Percentiles rank a stretch among this genome's conserved stretches.
These are phyloP conservation scores for Senecio squalidus DNA, from an alignment of 140 eudicot genomes.

Conservation along the genomic window DNA sequence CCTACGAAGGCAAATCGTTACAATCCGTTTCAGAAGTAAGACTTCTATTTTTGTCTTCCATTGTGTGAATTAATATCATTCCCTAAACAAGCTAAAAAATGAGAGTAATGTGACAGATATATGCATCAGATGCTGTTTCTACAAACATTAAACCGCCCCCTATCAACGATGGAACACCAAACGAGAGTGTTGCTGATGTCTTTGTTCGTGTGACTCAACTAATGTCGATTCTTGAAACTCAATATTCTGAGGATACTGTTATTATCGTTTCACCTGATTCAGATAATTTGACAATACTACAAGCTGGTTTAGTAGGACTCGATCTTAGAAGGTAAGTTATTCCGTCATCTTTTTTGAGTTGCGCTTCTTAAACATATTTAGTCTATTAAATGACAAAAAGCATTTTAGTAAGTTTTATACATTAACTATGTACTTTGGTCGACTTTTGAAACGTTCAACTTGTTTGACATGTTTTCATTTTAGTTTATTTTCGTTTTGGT, in stretches of 20 bases:
- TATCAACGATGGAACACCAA: constrained; percentile 85
- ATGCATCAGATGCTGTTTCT: constrained; percentile 69
- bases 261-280: constrained; percentile 95
- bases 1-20: constrained; percentile 76
- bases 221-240: constrained; percentile 96
- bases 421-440: background rate
- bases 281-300: constrained; percentile 73
- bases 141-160: constrained; percentile 83
- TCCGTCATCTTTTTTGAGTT: background rate
- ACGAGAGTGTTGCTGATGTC: constrained; percentile 87
- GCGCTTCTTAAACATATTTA: background rate
- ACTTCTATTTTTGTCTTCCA: background rate
- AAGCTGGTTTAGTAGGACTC: constrained; percentile 91
- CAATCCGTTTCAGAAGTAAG: constrained; percentile 78
- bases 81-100: no score
- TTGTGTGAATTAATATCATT: background rate
- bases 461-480: no score
- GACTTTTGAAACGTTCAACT: background rate
- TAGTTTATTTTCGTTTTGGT: no score
- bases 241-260: constrained; percentile 81
- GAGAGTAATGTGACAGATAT: no score
- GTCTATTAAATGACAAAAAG: background rate
- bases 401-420: background rate
- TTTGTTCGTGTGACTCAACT: constrained; percentile 96
- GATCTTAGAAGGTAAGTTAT: constrained; percentile 68